phyloP scores from a whole-genome alignment of 2,329 filamentous ascomycete species.

The Rutstroemia sp. region DNA sequence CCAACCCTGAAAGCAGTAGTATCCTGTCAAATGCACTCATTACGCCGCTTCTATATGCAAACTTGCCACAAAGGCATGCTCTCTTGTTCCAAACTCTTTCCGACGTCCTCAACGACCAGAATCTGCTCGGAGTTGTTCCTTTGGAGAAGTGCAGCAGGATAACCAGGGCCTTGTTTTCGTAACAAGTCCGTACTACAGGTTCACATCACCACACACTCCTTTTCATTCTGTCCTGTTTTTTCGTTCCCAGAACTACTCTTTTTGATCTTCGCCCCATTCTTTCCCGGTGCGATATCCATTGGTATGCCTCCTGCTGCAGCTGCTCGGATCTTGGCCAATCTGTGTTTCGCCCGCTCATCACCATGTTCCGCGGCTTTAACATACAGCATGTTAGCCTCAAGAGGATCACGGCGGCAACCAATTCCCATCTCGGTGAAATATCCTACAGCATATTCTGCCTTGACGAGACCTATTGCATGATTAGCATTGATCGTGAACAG shows the following conservation, averaged over 20 bases:
- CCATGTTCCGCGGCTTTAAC: slow-evolving; percentile 90
- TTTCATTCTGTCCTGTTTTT: slow-evolving; percentile 19
- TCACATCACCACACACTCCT: slow-evolving; percentile 26
- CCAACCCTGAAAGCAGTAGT: not conserved
- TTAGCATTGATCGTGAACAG: not conserved
- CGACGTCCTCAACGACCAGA: too few relatives aligned
- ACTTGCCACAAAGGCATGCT: not conserved
- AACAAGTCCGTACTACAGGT: not conserved
- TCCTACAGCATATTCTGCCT: slow-evolving; percentile 88
- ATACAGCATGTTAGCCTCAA: slow-evolving; percentile 98
- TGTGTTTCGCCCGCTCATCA: slow-evolving; percentile 81
- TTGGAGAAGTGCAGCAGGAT: too few relatives aligned
- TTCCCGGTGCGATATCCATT: slow-evolving; percentile 26
- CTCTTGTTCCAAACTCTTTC: not conserved
- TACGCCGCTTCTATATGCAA: not conserved
- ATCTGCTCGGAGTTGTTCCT: not conserved
- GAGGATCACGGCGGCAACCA: slow-evolving; percentile 84
- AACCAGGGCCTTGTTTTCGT: not conserved
- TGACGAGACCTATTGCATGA: slow-evolving; percentile 30
- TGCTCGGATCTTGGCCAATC: slow-evolving; percentile 77
- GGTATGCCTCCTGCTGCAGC: slow-evolving; percentile 51
- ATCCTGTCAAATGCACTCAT: not conserved
- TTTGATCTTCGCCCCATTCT: slow-evolving; percentile 25
- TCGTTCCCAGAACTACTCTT: slow-evolving; percentile 20
- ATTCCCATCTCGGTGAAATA: slow-evolving; percentile 99